Percentiles rank a stretch among this genome's conserved stretches.
Conservation (phyloP, 1,139 yeast genomes). For the Tardiomyces depauwii region DNA sequence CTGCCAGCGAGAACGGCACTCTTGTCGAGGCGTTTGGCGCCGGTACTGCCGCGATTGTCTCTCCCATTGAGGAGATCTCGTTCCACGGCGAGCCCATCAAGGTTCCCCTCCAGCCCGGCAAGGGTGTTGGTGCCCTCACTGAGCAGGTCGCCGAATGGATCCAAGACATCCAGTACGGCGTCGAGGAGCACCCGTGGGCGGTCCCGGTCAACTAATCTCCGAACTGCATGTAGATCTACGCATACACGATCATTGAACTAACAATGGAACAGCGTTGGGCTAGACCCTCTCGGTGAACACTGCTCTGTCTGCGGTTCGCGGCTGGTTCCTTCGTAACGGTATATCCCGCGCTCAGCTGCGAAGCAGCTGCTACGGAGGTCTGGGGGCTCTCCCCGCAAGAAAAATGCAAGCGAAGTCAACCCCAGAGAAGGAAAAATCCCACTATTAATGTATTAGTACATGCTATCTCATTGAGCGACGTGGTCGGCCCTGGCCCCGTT, state of each 20-base stretch:
- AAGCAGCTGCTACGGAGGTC: too few relatives aligned
- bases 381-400: not conserved
- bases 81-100: conserved; percentile 59
- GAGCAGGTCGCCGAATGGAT: conserved; percentile 74
- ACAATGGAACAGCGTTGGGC: too few relatives aligned
- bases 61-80: conserved; percentile 83
- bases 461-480: too few relatives aligned
- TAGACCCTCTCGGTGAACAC: too few relatives aligned
- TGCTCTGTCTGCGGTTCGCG: too few relatives aligned
- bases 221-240: too few relatives aligned
- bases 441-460: too few relatives aligned
- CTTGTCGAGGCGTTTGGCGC: conserved; percentile 92
- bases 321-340: too few relatives aligned
- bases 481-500: not conserved
- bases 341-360: too few relatives aligned
- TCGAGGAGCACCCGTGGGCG: conserved; percentile 39
- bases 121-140: conserved; percentile 71
- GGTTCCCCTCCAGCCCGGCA: conserved; percentile 72
- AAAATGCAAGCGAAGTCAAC: too few relatives aligned
- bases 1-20: conserved; percentile 66
- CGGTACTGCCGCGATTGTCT: conserved; percentile 95
- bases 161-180: conserved; percentile 80
- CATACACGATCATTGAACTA: too few relatives aligned
- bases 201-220: not conserved
- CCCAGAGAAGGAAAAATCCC: too few relatives aligned